Evolutionary conservation across 805 yeast genomes (phyloP), one percentile per base, ranked within the genome.

Genomic region (Yamadazyma ubonensis): DNA sequence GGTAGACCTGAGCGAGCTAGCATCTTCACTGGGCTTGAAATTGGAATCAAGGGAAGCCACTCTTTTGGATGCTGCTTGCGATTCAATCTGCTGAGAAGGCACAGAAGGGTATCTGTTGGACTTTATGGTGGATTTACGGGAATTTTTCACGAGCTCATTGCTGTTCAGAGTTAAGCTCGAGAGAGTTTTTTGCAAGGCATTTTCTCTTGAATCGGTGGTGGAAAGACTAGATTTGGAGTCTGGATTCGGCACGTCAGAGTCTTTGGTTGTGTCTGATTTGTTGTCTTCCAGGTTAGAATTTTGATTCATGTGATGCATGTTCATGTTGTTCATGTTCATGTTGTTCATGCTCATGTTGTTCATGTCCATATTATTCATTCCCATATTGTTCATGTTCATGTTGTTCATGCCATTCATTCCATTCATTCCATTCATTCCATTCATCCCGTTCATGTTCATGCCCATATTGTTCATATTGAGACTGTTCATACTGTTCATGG

Each of bases 71-170:
- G 7, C 14, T 14, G 14, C 16, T 23, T 18, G 23, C 33, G n/a
- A 22, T 9, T 4, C 26, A 15, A 14, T 14, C 12, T 3, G 10
- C 19, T 46, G 36, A 43, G 53, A 52, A 2, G 73, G 72, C 8
- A 63, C 64, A 21, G 70, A 65, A 6, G 68, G 58, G 30, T 54
- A 63, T 31, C 72, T 53, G 38, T 53, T 65, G 3, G 67, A 57
- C 44, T 54, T 60, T 23, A 63, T 42, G 3, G 66, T 59, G 17
- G 64, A 57, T 33, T 47, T 52, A 38, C 71, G 50, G 9, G 66
- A 52, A 35, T 53, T 57, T 29, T 51, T 42, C 33, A 61, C 41
- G 17, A 55, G 41, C 23, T 37, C 41, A 29, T 42, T 19, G n/a
- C 33, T 29, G 18, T 29, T 28, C 32, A 20, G 42, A 29, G 31